Evolutionary conservation across 371 early-diverging fungal genomes (phyloP), one percentile per base, ranked within the genome.

Genomic region (Mortierella sp.): DNA sequence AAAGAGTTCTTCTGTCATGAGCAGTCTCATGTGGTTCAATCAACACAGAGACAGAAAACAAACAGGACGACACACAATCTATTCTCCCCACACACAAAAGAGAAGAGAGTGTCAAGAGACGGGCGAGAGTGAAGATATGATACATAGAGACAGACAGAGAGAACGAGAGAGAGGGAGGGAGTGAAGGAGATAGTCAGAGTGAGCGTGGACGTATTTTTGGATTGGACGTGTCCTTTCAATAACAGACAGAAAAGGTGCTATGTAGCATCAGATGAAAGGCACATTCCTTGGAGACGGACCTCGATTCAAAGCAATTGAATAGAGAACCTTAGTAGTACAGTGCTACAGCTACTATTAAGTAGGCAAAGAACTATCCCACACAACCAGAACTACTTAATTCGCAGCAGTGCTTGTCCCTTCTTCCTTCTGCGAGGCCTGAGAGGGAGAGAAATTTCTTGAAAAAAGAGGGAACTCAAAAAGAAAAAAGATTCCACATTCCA

Each of bases 401-500:
- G 18, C 63, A 18, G 51, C 35, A 16, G 35, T 68, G 38, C 38
- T 54, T 11, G 46, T n/a, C 43, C 60, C 74, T 78, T 68, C 75
- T 70, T 81, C 70, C 74, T 63, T 77, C 35, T 38, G 41, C 56
- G 18, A 74, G 38, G 70, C 65, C 51, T 71, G 71, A 63, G 54
- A 27, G 27, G 43, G 12, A 43, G 35, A n/a, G 12, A 24, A 54
- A 29, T 18, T 55, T 43, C 32, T 48, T 32, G 11, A 16, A 70
- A 70, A 54, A 63, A 41, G 44, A 70, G 41, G 44, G 24, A 43
- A n/a, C 21, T 63, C 32, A 70, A 75, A 71, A 63, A 80, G 48
- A 74, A 71, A 63, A 77, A 75, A 49, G 72, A 84, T 78, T 78
- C 84, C 84, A 81, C 79, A 84, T 84, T 84, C 84, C 84, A 80